Percentiles rank a stretch among this genome's conserved stretches.
Conservation (phyloP, 192 early-diverging fungal species). For the Mortierella hygrophila region DNA sequence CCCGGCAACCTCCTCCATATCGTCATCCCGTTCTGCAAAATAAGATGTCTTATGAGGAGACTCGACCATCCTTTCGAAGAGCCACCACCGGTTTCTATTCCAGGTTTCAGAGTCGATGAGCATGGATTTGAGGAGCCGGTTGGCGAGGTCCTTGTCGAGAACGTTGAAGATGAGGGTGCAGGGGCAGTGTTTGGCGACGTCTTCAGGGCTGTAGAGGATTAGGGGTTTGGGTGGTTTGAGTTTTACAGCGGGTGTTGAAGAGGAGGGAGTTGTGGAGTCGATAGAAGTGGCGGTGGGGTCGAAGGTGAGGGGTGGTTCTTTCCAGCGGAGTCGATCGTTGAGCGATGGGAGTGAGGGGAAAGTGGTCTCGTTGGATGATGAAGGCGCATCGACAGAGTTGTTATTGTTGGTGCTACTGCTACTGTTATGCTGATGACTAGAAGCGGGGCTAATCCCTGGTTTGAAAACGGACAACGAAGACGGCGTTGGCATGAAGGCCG, state of each 20-base stretch:
- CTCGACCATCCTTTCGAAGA: constrained; percentile 55
- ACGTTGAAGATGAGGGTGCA: constrained; percentile 53
- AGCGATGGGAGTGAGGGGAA: constrained; percentile 33
- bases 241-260: not conserved
- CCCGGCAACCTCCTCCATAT: constrained; percentile 36
- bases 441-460: not conserved
- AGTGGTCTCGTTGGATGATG: not conserved
- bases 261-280: constrained; percentile 5
- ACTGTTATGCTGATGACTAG: not conserved
- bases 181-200: constrained; percentile 41
- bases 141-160: constrained; percentile 46
- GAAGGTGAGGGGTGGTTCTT: not conserved
- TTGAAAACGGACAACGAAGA: not conserved
- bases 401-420: no score
- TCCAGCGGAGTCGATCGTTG: constrained; percentile 49
- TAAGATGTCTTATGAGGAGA: constrained; percentile 54
- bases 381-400: not conserved
- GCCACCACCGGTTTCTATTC: constrained; percentile 56
- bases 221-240: constrained; percentile 34
- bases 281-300: not conserved
- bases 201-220: constrained; percentile 45
- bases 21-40: constrained; percentile 36
- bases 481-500: constrained; percentile 20
- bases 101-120: constrained; percentile 53
- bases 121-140: constrained; percentile 39